Conservation (phyloP, 345 rosid genomes). For the Populus simonii region DNA sequence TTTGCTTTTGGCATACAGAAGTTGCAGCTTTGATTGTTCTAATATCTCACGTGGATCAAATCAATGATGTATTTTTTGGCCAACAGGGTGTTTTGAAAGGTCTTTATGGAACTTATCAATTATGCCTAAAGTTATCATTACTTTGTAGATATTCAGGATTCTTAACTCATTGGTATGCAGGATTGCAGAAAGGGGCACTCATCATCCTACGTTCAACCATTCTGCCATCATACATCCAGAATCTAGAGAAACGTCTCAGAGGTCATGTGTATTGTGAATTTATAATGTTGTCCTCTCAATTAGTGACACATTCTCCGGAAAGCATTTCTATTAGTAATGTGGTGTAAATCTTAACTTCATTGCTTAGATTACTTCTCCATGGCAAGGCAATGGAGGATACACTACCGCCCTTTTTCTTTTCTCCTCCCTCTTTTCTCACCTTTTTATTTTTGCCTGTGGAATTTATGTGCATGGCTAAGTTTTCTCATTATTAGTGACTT, state of each 20-base stretch:
- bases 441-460: too few relatives aligned
- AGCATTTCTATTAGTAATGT: not conserved
- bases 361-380: not conserved
- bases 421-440: too few relatives aligned
- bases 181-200: constrained; percentile 48
- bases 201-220: constrained; percentile 58
- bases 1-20: constrained; percentile 35
- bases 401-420: too few relatives aligned
- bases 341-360: not conserved
- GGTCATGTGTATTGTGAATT: constrained; percentile 34
- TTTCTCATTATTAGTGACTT: not conserved
- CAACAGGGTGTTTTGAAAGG: constrained; percentile 62
- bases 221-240: constrained; percentile 47
- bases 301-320: not conserved
- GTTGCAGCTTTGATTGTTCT: constrained; percentile 62
- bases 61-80: constrained; percentile 52
- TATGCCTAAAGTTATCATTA: constrained; percentile 4
- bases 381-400: too few relatives aligned
- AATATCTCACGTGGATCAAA: constrained; percentile 62
- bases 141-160: not conserved
- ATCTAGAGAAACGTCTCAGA: constrained; percentile 53
- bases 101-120: constrained; percentile 21
- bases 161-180: constrained; percentile 30
- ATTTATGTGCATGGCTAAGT: not conserved
- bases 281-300: not conserved